Percentiles rank a stretch among this genome's conserved stretches.
Conservation (phyloP, 2,329 filamentous ascomycete genomes). For the Colletotrichum aenigma region DNA sequence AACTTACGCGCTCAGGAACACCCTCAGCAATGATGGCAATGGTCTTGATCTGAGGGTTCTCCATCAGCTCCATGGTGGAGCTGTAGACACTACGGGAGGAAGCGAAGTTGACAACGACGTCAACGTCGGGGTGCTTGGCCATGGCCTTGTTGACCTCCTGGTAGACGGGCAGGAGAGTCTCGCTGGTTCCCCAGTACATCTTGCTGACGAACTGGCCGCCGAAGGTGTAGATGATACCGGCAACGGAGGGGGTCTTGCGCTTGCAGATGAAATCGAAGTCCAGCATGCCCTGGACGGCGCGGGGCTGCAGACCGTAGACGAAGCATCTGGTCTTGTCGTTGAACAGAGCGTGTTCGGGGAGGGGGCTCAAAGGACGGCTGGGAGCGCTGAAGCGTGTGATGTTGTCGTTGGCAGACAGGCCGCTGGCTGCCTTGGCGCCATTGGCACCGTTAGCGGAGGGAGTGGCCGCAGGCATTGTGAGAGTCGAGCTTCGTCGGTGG, state of each 20-base stretch:
- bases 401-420: conserved; percentile 91
- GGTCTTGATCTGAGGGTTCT: conserved; percentile 94
- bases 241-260: conserved; percentile 92
- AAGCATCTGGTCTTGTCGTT: conserved; percentile 99
- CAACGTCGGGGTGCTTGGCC: conserved; percentile 95
- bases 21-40: conserved; percentile 99
- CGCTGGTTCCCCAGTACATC: conserved; percentile 99
- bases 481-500: conserved; percentile 12
- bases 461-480: conserved; percentile 56
- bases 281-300: conserved; percentile 90
- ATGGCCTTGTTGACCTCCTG: conserved; percentile 92
- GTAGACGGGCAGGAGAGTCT: conserved; percentile 98
- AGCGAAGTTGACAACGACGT: conserved; percentile 99
- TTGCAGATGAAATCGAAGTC: conserved; percentile 99
- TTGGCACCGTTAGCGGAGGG: conserved; percentile 51
- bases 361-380: conserved; percentile 89
- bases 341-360: conserved; percentile 89
- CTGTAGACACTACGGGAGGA: conserved; percentile 98
- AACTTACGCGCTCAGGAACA: conserved; percentile 92
- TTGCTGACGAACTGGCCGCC: conserved; percentile 99
- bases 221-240: conserved; percentile 99
- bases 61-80: conserved; percentile 98
- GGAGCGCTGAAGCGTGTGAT: conserved; percentile 95
- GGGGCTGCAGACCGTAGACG: conserved; percentile 98
- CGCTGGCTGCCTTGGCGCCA: conserved; percentile 49